Conservation (phyloP, 140 eudicot genomes). For the Senecio squalidus region DNA sequence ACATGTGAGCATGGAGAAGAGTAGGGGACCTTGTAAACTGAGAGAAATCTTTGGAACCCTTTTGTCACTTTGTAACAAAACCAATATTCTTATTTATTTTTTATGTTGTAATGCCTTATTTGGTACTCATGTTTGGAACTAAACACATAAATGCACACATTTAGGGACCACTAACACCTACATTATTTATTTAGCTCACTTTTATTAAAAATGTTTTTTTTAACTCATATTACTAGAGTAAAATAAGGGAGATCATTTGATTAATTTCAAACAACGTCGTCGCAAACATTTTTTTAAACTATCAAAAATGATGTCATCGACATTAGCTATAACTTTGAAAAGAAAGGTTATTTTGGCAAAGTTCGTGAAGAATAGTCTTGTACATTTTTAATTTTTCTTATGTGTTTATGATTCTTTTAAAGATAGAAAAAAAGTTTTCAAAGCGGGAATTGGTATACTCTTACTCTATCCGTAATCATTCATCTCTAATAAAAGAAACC, state of each 20-base stretch:
- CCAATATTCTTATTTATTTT: conserved; percentile 13
- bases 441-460: too few relatives aligned
- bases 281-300: too few relatives aligned
- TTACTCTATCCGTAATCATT: too few relatives aligned
- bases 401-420: too few relatives aligned
- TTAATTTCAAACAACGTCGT: too few relatives aligned
- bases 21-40: conserved; percentile 32
- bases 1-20: conserved; percentile 53
- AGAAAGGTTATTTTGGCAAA: too few relatives aligned
- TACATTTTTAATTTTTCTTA: too few relatives aligned
- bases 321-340: too few relatives aligned
- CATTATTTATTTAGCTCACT: conserved; percentile 6
- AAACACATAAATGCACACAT: not conserved
- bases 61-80: conserved; percentile 40
- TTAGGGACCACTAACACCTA: conserved; percentile 24
- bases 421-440: too few relatives aligned
- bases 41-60: conserved; percentile 18
- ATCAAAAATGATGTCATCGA: too few relatives aligned
- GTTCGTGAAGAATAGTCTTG: too few relatives aligned
- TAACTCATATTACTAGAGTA: not conserved
- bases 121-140: conserved; percentile 8
- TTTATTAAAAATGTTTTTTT: not conserved
- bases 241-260: not conserved
- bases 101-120: conserved; percentile 16
- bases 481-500: too few relatives aligned